Base-by-base conservation (phyloP, 2,329 filamentous ascomycete species). In the Nemania serpens region DNA sequence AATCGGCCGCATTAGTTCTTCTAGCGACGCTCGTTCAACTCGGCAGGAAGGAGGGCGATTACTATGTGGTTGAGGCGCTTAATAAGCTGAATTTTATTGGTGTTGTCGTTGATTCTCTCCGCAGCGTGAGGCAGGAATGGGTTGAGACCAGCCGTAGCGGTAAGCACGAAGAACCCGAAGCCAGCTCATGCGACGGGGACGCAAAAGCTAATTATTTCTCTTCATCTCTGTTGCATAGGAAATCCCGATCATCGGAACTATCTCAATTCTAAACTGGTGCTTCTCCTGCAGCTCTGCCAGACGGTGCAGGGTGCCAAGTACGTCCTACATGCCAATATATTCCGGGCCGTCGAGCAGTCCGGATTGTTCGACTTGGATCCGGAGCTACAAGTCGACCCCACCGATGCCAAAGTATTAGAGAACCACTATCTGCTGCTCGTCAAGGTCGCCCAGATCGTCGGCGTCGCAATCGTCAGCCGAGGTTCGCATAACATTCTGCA, bases 341-440 rank as follows among this genome's bases (percentile, higher is more conserved):
- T 99, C 79, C 85, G 88, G 46, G 84, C 91, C 0, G 80, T 98
- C 29, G 89, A 90, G 64, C 85, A 89, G 58, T 96, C 93, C 0
- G 86, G 88, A n/a, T 83, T 98, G 20, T 99, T 98, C 74, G 82
- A 88, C 9, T 90, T 91, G 12, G 95, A 99, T 74, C 95, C 95
- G 0, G 95, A 99, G 75, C 87, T 99, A 56, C 93, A 96, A 62
- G 87, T 93, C 59, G 86, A 91, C 67, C 84, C 88, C 57, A 83
- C 88, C 56, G 88, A 92, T 68, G 80, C 85, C 3, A 81, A 84
- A 59, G 89, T 91, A 3, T 82, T 97, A 18, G 85, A 88, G 65
- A 89, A 88, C 71, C 96, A 96, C 77, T 98, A 96, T 76, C 84
- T 88, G 49, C 83, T 99, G 6, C 86, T 99, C 15, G 86, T 91